Base-by-base conservation (phyloP, 495 filamentous ascomycete genomes). In the Umbilicaria muhlenbergii region DNA sequence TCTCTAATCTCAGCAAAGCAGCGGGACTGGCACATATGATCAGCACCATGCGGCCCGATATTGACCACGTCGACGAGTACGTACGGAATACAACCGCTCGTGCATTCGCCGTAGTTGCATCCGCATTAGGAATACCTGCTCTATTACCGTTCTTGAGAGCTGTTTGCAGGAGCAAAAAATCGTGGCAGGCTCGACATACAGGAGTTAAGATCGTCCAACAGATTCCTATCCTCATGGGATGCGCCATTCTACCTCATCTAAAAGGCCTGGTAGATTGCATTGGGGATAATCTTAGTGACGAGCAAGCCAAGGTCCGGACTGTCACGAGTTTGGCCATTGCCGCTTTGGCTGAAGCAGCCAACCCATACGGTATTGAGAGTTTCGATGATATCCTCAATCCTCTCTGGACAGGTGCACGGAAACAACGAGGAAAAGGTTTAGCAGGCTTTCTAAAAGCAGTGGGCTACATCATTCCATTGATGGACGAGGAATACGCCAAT, bases 401-500 rank as follows among this genome's bases (percentile, higher is more conserved):
- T 38, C 74, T 98, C 0, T 98, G 91, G 91, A 94, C 84, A 11
- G 91, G 91, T 41, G 89, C 89, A 24, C 52, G 89, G 38, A 94
- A 94, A 62, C 92, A 99, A 60, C 78, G 92, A 43, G 92, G 92
- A 41, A 99, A 99, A 56, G 86, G 88, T 58, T 70, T 99, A 32
- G 86, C 92, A 17, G 87, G 87, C 16, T 99, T 94, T 63, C 65
- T 99, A 19, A 99, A 99, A 61, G 92, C 92, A 34, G 89, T 96
- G 39, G 92, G 92, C 17, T 95, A 91, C 57, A 93, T 99, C 53
- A 96, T 99, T 52, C 92, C 92, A 1, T 71, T 99, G 33, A 96
- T 99, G 92, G 92, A 99, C 65, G 91, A 95, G 58, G 92, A 99
- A 57, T 96, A 94, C 61, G 86, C 89, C 60, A 95, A 95, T 54